These are phyloP conservation scores for Termitomyces sp. DNA, from an alignment of 768 basidiomycete genomes.

Conservation along the genomic window DNA sequence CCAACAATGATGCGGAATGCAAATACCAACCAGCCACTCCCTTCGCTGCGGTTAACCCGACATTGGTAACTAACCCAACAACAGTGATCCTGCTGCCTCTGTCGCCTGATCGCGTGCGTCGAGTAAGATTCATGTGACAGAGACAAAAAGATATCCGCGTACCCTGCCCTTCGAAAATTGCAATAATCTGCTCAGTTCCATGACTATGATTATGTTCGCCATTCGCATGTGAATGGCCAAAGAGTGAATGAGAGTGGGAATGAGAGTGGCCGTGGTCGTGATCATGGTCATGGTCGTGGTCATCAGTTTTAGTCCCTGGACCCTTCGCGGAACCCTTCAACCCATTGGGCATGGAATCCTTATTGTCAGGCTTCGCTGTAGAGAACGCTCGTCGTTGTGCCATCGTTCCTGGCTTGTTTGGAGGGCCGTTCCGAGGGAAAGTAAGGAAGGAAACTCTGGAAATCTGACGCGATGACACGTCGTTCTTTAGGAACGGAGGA, in stretches of 20 bases:
- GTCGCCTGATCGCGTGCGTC: slow-evolving; percentile 49
- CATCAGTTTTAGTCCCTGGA: slow-evolving; percentile 7
- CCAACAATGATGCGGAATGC: slow-evolving; percentile 88
- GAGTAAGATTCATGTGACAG: background rate
- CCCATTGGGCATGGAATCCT: background rate
- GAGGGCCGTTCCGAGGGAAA: slow-evolving; percentile 2
- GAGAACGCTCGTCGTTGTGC: slow-evolving; percentile 22
- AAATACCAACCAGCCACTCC: slow-evolving; percentile 85
- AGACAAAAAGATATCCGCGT: slow-evolving; percentile 18
- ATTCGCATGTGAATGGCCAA: slow-evolving; percentile 65
- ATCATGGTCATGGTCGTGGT: slow-evolving; percentile 21
- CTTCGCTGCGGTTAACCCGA: slow-evolving; percentile 79
- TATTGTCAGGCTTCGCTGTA: slow-evolving; percentile 15
- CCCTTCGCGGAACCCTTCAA: background rate
- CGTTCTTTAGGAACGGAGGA: slow-evolving; percentile 3
- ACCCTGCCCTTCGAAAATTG: slow-evolving; percentile 67
- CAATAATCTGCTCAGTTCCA: slow-evolving; percentile 65
- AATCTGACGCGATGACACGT: slow-evolving; percentile 8
- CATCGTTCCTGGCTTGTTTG: slow-evolving; percentile 11
- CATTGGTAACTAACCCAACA: slow-evolving; percentile 78
- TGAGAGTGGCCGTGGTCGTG: slow-evolving; percentile 40
- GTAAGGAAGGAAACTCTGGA: background rate
- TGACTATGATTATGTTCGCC: slow-evolving; percentile 51
- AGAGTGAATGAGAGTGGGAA: slow-evolving; percentile 56
- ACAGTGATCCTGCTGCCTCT: slow-evolving; percentile 82